Evolutionary conservation across 345 rosid species (phyloP).

Genomic region (Euphorbia pulcherrima): DNA sequence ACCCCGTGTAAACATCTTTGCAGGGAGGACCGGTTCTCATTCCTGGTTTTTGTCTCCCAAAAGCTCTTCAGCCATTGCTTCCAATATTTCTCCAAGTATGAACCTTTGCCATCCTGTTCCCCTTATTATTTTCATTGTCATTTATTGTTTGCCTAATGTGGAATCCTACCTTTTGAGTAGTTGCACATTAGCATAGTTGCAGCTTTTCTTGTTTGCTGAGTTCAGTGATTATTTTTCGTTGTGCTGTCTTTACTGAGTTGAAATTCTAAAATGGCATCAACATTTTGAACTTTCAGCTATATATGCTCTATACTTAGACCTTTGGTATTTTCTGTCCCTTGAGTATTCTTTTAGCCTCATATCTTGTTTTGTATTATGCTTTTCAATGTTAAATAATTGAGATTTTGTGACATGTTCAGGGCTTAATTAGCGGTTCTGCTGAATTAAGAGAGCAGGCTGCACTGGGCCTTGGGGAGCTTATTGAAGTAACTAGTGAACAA

Average conservation of each 20-base stretch:
- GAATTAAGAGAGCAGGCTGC: slow-evolving; percentile 97
- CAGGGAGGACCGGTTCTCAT: slow-evolving; percentile 91
- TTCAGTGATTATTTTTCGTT: not conserved
- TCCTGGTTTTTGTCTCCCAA: slow-evolving; percentile 88
- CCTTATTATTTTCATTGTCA: slow-evolving; percentile 1
- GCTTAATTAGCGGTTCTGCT: slow-evolving; percentile 83
- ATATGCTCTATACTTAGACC: not conserved
- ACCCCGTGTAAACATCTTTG: slow-evolving; percentile 20
- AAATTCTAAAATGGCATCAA: not conserved
- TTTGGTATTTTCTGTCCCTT: not conserved
- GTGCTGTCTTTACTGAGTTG: not conserved
- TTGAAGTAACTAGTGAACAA: slow-evolving; percentile 94
- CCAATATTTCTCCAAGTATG: slow-evolving; percentile 88
- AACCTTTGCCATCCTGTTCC: slow-evolving; percentile 12
- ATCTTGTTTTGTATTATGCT: not conserved
- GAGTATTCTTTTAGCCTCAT: not conserved
- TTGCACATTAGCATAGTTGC: not conserved
- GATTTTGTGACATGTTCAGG: slow-evolving; percentile 39
- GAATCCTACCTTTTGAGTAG: not conserved
- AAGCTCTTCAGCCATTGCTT: slow-evolving; percentile 92
- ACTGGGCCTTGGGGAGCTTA: slow-evolving; percentile 91
- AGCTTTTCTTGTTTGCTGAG: not conserved
- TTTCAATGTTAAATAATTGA: slow-evolving; percentile 1
- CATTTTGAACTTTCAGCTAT: not conserved
- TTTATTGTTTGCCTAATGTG: not conserved